Evolutionary conservation across 1,284 basidiomycete species (phyloP).

Genomic region (Ganoderma sinense): DNA sequence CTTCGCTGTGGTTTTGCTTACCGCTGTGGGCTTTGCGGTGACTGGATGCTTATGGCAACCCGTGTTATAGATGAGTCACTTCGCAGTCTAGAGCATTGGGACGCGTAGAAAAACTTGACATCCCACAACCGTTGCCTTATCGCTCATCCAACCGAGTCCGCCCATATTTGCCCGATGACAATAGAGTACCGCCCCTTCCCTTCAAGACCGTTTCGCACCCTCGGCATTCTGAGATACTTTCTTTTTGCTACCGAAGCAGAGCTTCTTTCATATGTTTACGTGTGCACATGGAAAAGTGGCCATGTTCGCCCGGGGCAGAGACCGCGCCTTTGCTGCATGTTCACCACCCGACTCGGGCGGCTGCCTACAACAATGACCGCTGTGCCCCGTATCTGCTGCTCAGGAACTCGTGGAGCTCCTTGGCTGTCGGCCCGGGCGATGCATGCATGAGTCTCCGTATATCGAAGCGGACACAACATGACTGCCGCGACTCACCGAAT

Average conservation of each 20-base stretch:
- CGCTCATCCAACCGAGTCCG: no score
- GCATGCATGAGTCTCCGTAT: background rate
- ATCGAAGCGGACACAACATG: background rate
- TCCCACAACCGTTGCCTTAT: no score
- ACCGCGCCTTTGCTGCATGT: background rate
- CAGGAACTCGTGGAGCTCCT: slow-evolving; percentile 33
- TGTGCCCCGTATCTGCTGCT: slow-evolving; percentile 13
- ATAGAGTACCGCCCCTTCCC: no score
- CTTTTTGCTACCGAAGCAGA: background rate
- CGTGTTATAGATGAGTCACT: no score
- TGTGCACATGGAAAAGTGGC: background rate
- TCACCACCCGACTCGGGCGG: background rate
- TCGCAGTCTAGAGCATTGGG: no score
- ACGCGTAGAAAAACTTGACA: no score
- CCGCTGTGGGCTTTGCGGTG: no score
- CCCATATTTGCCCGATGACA: no score
- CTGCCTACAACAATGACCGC: background rate
- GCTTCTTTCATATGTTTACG: background rate
- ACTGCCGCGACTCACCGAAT: slow-evolving; percentile 30
- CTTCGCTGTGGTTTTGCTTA: no score
- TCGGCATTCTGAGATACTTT: background rate
- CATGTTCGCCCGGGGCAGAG: background rate
- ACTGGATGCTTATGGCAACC: no score
- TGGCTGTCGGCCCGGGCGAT: slow-evolving; percentile 20
- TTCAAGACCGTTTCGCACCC: no score